Percentiles rank a stretch among this genome's conserved stretches.
These are phyloP conservation scores for Hypoxylon sp. DNA, from an alignment of 2,329 filamentous ascomycete species.

Conservation along the genomic window DNA sequence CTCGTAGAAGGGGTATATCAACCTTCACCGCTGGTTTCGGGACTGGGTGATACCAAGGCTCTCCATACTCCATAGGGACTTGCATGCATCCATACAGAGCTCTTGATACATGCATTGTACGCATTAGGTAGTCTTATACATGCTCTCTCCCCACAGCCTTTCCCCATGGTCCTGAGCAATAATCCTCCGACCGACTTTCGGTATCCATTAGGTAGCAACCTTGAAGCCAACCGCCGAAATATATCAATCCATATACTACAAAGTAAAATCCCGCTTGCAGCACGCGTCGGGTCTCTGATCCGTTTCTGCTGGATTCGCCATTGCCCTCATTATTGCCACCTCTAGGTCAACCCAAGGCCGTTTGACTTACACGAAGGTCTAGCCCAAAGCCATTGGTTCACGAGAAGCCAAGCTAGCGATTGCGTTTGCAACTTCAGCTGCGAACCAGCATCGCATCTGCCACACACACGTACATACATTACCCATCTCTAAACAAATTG, in stretches of 20 bases:
- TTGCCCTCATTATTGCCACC: conserved; percentile 28
- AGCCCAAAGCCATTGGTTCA: conserved; percentile 40
- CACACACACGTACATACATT: conserved; percentile 20
- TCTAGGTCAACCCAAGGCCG: conserved; percentile 24
- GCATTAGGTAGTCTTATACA: conserved; percentile 26
- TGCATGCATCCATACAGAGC: conserved; percentile 33
- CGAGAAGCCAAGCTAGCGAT: conserved; percentile 40
- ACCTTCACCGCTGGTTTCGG: conserved; percentile 47
- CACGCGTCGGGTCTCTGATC: conserved; percentile 36
- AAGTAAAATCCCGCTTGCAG: conserved; percentile 15
- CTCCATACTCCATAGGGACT: conserved; percentile 29
- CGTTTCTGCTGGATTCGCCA: conserved; percentile 30
- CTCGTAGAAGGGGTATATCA: conserved; percentile 31
- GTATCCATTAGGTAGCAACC: conserved; percentile 25
- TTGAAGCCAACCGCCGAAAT: conserved; percentile 6
- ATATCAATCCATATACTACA: conserved; percentile 25
- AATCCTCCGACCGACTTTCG: conserved; percentile 49
- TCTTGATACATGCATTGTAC: conserved; percentile 35
- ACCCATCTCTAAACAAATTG: conserved; percentile 14
- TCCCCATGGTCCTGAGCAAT: conserved; percentile 35
- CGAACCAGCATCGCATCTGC: conserved; percentile 40
- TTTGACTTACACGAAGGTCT: conserved; percentile 38
- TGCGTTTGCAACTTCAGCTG: conserved; percentile 29
- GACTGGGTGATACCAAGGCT: conserved; percentile 44
- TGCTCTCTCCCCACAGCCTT: conserved; percentile 17